A percentile compares a stretch with the other conserved stretches of the same genome.
Conservation (phyloP, 805 yeast species). For the Naumovozyma baii region DNA sequence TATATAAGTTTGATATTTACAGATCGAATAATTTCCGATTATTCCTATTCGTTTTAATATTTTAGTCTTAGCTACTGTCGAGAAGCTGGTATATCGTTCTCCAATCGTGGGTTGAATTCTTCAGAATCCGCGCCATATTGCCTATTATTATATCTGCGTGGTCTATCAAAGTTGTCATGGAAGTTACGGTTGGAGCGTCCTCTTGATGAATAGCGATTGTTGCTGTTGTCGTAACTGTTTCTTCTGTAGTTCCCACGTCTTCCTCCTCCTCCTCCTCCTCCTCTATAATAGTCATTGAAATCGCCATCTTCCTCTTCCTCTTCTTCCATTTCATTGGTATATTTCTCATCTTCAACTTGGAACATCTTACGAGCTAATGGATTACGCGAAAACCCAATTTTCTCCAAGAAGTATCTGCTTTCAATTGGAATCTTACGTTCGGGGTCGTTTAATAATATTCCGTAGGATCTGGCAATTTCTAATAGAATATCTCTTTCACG, state of each 20-base stretch:
- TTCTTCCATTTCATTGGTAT: not conserved
- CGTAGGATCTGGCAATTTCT: slow-evolving; percentile 19
- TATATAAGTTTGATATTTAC: not conserved
- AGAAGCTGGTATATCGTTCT: not conserved
- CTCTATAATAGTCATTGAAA: not conserved
- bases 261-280: not conserved
- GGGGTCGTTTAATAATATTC: slow-evolving; percentile 18
- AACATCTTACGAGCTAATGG: slow-evolving; percentile 18
- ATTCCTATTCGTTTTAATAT: too few species aligned
- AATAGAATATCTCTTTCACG: slow-evolving; percentile 15
- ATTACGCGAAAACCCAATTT: slow-evolving; percentile 18
- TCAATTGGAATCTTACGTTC: slow-evolving; percentile 16
- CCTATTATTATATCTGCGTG: not conserved
- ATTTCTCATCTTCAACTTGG: slow-evolving; percentile 5
- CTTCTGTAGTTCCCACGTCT: not conserved
- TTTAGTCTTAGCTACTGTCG: too few species aligned
- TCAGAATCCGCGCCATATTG: not conserved
- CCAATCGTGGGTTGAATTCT: not conserved
- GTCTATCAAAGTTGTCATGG: not conserved
- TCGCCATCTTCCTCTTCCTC: slow-evolving; percentile 1
- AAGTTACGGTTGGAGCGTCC: not conserved
- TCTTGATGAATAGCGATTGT: not conserved
- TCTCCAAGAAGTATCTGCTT: slow-evolving; percentile 12
- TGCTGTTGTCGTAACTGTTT: not conserved
- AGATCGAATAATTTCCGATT: not conserved